Percentiles rank a stretch among this genome's conserved stretches.
phyloP scores from a whole-genome alignment of 495 filamentous ascomycete genomes.

The Venustampulla echinocandica region DNA sequence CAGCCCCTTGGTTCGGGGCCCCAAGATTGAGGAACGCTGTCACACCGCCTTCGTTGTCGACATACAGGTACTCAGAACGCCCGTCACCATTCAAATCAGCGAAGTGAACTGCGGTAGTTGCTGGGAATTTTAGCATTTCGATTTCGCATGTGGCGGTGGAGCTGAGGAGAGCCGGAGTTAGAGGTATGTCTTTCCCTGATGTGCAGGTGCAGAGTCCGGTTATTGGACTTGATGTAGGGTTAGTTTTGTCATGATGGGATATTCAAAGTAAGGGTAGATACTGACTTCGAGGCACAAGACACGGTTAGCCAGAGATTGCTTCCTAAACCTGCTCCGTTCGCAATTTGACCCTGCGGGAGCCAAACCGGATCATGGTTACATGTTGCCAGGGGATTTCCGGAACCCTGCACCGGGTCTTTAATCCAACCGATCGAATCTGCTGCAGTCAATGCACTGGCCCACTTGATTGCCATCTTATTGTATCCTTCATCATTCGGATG shows the following conservation, averaged over 20 bases:
- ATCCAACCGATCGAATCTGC: constrained; percentile 32
- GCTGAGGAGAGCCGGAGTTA: background rate
- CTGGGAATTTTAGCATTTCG: background rate
- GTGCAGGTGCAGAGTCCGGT: background rate
- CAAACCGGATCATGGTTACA: background rate
- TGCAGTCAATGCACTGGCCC: constrained; percentile 30
- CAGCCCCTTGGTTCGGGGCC: background rate
- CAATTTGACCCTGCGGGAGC: constrained; percentile 6
- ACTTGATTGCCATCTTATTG: constrained; percentile 37
- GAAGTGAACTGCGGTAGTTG: background rate
- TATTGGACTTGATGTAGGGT: background rate
- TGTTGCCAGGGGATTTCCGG: background rate
- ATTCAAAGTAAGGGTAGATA: background rate
- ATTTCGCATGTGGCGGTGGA: background rate
- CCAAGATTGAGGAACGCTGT: constrained; percentile 2
- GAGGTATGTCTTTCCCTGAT: background rate
- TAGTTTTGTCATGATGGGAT: background rate
- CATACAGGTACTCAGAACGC: constrained; percentile 1
- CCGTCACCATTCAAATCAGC: constrained; percentile 9
- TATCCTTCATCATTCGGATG: constrained; percentile 41
- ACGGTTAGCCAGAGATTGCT: background rate
- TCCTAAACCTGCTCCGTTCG: constrained; percentile 3
- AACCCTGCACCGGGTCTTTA: constrained; percentile 14
- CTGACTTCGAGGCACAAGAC: background rate
- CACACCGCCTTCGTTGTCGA: constrained; percentile 1